phyloP scores from a whole-genome alignment of 2,329 filamentous ascomycete species.

The Fusarium euwallaceae region DNA sequence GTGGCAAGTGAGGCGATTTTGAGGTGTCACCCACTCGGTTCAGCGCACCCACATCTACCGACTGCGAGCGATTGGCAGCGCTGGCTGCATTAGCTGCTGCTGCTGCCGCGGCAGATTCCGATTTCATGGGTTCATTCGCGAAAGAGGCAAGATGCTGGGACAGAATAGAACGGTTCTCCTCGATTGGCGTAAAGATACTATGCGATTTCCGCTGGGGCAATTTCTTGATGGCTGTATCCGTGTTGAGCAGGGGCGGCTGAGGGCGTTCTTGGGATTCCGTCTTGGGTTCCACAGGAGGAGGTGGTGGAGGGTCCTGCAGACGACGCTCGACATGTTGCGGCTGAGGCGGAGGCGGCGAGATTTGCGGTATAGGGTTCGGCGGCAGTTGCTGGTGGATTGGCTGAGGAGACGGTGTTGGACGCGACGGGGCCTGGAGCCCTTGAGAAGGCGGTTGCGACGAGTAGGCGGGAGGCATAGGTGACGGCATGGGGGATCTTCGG shows the following conservation, averaged over 20 bases:
- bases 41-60: slow-evolving; percentile 72
- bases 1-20: slow-evolving; percentile 69
- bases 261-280: slow-evolving; percentile 63
- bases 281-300: slow-evolving; percentile 64
- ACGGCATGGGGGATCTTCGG: slow-evolving; percentile 61
- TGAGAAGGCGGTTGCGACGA: slow-evolving; percentile 69
- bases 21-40: slow-evolving; percentile 62
- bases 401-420: slow-evolving; percentile 71
- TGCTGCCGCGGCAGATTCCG: slow-evolving; percentile 50
- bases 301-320: slow-evolving; percentile 65
- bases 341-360: slow-evolving; percentile 66
- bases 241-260: slow-evolving; percentile 63
- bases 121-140: slow-evolving; percentile 63
- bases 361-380: slow-evolving; percentile 61
- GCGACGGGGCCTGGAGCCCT: slow-evolving; percentile 59
- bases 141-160: slow-evolving; percentile 84
- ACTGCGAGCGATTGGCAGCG: slow-evolving; percentile 68
- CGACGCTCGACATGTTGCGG: slow-evolving; percentile 56
- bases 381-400: slow-evolving; percentile 66
- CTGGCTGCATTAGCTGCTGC: slow-evolving; percentile 44
- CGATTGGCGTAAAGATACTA: slow-evolving; percentile 98
- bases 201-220: slow-evolving; percentile 83
- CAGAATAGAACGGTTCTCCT: slow-evolving; percentile 89
- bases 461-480: slow-evolving; percentile 78
- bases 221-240: slow-evolving; percentile 67